phyloP scores from a whole-genome alignment of 2,329 filamentous ascomycete genomes.

The Scedosporium apiospermum region DNA sequence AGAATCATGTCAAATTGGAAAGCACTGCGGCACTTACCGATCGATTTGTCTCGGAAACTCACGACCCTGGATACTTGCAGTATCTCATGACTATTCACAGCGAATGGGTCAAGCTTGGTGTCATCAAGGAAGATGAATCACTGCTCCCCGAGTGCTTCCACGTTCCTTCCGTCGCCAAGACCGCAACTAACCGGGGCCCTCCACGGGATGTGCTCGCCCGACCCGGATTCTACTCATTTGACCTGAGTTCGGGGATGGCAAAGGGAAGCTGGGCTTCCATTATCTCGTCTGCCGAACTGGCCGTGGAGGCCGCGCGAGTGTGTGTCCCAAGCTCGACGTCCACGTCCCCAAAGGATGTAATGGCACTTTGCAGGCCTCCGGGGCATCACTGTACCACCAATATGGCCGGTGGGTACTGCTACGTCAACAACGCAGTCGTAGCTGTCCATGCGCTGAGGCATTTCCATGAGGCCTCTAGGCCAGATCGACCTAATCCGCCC shows the following conservation, averaged over 20 bases:
- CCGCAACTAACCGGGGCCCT: neutral
- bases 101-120: constrained; percentile 9
- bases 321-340: neutral
- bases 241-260: constrained; percentile 14
- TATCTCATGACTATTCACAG: constrained; percentile 11
- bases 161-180: constrained; percentile 2
- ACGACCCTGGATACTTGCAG: constrained; percentile 12
- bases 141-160: constrained; percentile 17
- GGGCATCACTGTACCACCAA: constrained; percentile 17
- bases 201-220: constrained; percentile 13
- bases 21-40: neutral
- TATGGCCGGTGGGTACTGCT: constrained; percentile 18
- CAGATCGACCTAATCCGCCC: neutral
- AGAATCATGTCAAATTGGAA: neutral
- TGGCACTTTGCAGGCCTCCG: constrained; percentile 16
- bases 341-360: constrained; percentile 7
- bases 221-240: constrained; percentile 16
- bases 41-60: constrained; percentile 8
- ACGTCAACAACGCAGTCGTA: constrained; percentile 17
- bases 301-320: constrained; percentile 9
- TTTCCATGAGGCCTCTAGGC: neutral
- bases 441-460: constrained; percentile 13
- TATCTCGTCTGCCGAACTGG: constrained; percentile 13
- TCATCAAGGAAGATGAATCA: constrained; percentile 10
- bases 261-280: constrained; percentile 13